phyloP scores from a whole-genome alignment of 2,329 filamentous ascomycete genomes.

The Exophiala lecanii-corni region DNA sequence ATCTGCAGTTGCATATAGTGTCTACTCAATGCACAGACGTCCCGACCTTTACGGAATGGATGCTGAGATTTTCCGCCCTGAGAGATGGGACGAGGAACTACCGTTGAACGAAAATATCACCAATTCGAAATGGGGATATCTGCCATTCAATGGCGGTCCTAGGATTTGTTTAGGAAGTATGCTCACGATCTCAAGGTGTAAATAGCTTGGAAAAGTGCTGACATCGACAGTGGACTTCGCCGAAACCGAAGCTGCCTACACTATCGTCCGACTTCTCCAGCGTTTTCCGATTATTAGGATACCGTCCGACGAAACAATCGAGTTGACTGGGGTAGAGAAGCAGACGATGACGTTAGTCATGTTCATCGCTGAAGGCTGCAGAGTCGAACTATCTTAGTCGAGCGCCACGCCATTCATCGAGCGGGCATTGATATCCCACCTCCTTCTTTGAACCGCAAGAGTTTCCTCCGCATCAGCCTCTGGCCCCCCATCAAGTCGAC shows the following conservation, averaged over 20 bases:
- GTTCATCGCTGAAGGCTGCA: conserved; percentile 19
- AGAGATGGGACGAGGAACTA: conserved; percentile 48
- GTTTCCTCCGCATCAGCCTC: no score
- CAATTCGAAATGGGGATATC: conserved; percentile 47
- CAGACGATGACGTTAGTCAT: conserved; percentile 24
- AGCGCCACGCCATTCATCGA: no score
- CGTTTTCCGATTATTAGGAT: conserved; percentile 15
- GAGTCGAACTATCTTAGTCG: conserved; percentile 17
- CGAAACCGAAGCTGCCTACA: conserved; percentile 53
- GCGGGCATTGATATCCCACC: no score
- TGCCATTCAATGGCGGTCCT: conserved; percentile 51
- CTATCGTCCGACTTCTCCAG: conserved; percentile 39
- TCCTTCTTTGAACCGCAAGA: no score
- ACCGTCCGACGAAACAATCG: conserved; percentile 12
- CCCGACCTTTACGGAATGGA: conserved; percentile 40
- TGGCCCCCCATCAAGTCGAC: neutral
- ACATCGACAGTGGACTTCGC: conserved; percentile 48
- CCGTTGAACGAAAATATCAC: conserved; percentile 41
- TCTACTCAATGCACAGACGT: conserved; percentile 49
- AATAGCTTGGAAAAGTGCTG: neutral
- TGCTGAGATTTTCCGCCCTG: conserved; percentile 43
- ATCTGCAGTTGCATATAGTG: conserved; percentile 46
- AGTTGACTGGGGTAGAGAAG: conserved; percentile 18
- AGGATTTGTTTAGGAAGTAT: conserved; percentile 47
- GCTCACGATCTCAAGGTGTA: conserved; percentile 30